Conservation (phyloP, 1,139 yeast species). For the Scheffersomyces titani region DNA sequence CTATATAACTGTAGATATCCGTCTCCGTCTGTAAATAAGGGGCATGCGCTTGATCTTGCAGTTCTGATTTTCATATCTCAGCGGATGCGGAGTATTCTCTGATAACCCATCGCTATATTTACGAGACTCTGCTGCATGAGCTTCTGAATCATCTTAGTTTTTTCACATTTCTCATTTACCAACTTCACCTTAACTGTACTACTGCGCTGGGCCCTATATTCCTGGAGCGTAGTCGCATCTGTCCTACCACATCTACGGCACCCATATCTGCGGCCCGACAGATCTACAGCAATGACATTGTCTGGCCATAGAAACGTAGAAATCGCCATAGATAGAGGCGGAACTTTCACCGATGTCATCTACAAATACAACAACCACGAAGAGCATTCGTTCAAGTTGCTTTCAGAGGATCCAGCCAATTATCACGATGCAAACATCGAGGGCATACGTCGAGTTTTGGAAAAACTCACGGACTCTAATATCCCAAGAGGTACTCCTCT, state of each 20-base stretch:
- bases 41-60: neutral
- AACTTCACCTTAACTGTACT: neutral
- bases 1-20: neutral
- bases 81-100: neutral
- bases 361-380: constrained; percentile 10
- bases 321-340: constrained; percentile 24
- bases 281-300: neutral
- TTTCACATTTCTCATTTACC: neutral
- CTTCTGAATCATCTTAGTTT: neutral
- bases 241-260: neutral
- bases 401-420: constrained; percentile 22
- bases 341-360: constrained; percentile 24
- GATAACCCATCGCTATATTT: neutral
- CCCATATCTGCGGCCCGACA: neutral
- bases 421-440: constrained; percentile 25
- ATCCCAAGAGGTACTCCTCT: constrained; percentile 17
- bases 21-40: neutral
- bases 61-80: neutral
- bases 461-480: constrained; percentile 10
- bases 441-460: constrained; percentile 22
- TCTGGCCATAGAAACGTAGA: neutral
- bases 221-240: neutral
- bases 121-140: neutral
- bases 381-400: constrained; percentile 19
- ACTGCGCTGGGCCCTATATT: neutral